Evolutionary conservation across 148 eudicot genomes (phyloP), one percentile per base, ranked within the genome.

Genomic region (Rhododendron ferrugineum): DNA sequence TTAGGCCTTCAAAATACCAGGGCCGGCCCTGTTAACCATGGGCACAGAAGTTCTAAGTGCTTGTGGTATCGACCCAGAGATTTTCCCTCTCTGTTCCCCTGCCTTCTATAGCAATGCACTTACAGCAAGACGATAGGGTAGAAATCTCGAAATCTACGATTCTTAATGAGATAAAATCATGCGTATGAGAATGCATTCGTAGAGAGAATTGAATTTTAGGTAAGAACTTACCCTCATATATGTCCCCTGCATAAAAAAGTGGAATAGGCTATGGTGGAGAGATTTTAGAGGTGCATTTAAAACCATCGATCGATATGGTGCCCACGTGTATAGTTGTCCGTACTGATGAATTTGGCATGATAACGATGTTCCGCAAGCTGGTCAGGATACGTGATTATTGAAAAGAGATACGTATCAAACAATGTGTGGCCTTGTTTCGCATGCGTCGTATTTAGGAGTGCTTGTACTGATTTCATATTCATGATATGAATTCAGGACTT

Each of bases 401-500:
- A 50, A 47, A 47, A 47, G 13, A 47, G 13, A 47, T 8, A n/a
- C n/a, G n/a, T n/a, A 50, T 50, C 16, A 14, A 14, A 14, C 56
- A 2, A 9, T 14, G 56, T 50, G 18, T 14, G 56, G 56, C 56
- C 18, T 50, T 50, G 56, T 14, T 52, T 52, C 58, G 20, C 58
- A 15, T 52, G 58, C 4, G 18, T 56, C 22, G 16, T 52, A 15
- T 14, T 0, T 52, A 3, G 30, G 70, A n/a, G 28, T 64, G 28
- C 30, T n/a, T 64, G 30, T 64, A 64, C 70, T 64, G 28, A 64
- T 37, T 50, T 16, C 40, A 52, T 8, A 20, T 32, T 18, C 11
- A 30, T 9, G 11, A 13, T 74, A 30, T 82, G 28, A 46, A n/a
- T 78, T 82, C 88, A 97, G 99, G 92, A 93, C 95, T 28, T 85